Evolutionary conservation across 2,329 filamentous ascomycete genomes (phyloP), one percentile per base, ranked within the genome.

Genomic region (Sporothrix schenckii): DNA sequence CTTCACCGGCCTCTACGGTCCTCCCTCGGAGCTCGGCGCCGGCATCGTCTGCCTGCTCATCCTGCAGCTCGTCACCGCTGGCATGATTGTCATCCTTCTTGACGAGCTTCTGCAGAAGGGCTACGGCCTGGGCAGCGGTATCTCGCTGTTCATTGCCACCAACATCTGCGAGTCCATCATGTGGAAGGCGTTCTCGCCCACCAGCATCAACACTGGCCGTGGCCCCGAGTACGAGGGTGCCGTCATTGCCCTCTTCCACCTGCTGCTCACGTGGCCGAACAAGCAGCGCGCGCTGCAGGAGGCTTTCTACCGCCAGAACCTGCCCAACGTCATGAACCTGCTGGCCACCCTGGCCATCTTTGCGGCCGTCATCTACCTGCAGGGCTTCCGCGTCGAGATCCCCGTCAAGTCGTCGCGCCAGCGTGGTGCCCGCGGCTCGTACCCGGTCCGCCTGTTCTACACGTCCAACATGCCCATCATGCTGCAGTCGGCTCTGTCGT

Each of bases 401-500:
- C 96, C 96, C 74, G 95, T 99, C 88, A 99, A 99, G 90, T 97
- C 94, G 72, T 94, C 93, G 77, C 94, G 95, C 84, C 95, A 99
- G 88, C 94, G 95, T 87, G 95, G 95, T 83, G 95, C 97, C 81
- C 94, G 95, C 78, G 96, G 94, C 79, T 97, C 94, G 53, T 99
- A 98, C 88, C 95, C 95, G 78, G 89, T 99, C 81, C 94, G 96
- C 79, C 92, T 99, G 72, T 99, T 99, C 89, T 99, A 99, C 86
- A 99, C 95, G 80, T 97, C 94, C 81, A 99, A 99, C 91, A 99
- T 99, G 96, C 95, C 95, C 80, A 99, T 99, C 84, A 99, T 99
- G 95, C 88, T 99, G 81, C 96, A 99, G 86, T 98, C 94, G 63
- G 95, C 95, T 76, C 89, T 99, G 76, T 97, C 93, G 76, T 97